Conservation (phyloP, 805 yeast species). For the Spathaspora girioi region DNA sequence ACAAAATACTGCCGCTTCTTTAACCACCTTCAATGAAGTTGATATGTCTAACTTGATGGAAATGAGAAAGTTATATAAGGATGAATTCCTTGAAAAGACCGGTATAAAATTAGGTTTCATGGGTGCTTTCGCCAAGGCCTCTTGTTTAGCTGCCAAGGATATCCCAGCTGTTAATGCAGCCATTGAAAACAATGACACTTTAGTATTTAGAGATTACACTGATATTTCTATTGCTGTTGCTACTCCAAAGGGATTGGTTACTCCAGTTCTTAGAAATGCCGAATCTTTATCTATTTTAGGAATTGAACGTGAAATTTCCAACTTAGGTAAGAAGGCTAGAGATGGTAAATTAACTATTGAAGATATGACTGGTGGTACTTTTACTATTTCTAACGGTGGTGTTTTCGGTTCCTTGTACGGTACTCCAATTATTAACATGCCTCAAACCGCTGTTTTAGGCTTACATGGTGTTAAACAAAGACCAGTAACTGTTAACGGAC, state of each 20-base stretch:
- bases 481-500: conserved; percentile 94
- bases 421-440: conserved; percentile 97
- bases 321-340: conserved; percentile 88
- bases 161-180: conserved; percentile 94
- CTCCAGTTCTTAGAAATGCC: conserved; percentile 96
- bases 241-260: conserved; percentile 97
- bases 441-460: conserved; percentile 97
- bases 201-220: conserved; percentile 93
- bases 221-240: conserved; percentile 97
- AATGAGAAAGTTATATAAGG: conserved; percentile 95
- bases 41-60: conserved; percentile 92
- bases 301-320: conserved; percentile 80
- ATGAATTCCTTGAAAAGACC: conserved; percentile 88
- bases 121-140: conserved; percentile 97
- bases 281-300: conserved; percentile 86
- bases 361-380: conserved; percentile 99
- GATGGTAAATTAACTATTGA: conserved; percentile 94
- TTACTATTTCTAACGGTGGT: conserved; percentile 99
- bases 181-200: conserved; percentile 86
- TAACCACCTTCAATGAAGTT: conserved; percentile 96
- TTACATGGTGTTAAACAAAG: conserved; percentile 97
- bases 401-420: conserved; percentile 97
- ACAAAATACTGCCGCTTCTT: conserved; percentile 97
- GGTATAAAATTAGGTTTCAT: conserved; percentile 96
- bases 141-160: conserved; percentile 88